Percentiles rank a stretch among this genome's conserved stretches.
Conservation (phyloP, 2,329 filamentous ascomycete genomes). For the Fusarium sp. region DNA sequence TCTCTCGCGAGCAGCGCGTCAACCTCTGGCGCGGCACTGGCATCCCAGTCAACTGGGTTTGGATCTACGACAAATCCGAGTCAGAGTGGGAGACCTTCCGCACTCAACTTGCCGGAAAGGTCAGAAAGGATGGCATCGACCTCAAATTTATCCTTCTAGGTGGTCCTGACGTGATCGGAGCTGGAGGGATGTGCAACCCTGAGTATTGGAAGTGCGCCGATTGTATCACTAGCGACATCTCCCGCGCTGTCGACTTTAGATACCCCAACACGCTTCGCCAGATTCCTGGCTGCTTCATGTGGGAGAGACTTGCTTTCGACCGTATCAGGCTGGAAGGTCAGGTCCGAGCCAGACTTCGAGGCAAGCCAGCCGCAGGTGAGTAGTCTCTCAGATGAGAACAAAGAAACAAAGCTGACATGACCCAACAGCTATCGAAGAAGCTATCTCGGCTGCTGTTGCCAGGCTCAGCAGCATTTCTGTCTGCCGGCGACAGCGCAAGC, state of each 20-base stretch:
- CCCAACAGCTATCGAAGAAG: neutral
- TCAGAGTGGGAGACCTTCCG: neutral
- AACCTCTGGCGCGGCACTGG: neutral
- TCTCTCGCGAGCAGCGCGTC: neutral
- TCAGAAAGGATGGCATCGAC: neutral
- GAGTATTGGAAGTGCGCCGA: neutral
- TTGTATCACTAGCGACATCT: neutral
- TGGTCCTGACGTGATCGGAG: neutral
- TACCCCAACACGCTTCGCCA: neutral
- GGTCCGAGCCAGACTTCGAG: neutral
- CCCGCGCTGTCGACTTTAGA: neutral
- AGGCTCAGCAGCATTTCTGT: neutral
- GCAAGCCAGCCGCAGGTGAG: neutral
- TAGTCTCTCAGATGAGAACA: neutral
- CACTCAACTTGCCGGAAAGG: neutral
- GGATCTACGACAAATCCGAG: neutral
- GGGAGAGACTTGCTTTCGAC: neutral
- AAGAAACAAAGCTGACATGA: neutral
- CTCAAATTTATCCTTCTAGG: neutral
- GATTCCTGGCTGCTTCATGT: neutral
- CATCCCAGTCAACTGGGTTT: neutral
- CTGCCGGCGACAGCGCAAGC: neutral
- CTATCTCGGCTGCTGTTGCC: neutral
- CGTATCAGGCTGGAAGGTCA: neutral
- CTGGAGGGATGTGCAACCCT: neutral